Evolutionary conservation across 2,329 filamentous ascomycete species (phyloP).

Genomic region (Fusarium solani-melongenae): DNA sequence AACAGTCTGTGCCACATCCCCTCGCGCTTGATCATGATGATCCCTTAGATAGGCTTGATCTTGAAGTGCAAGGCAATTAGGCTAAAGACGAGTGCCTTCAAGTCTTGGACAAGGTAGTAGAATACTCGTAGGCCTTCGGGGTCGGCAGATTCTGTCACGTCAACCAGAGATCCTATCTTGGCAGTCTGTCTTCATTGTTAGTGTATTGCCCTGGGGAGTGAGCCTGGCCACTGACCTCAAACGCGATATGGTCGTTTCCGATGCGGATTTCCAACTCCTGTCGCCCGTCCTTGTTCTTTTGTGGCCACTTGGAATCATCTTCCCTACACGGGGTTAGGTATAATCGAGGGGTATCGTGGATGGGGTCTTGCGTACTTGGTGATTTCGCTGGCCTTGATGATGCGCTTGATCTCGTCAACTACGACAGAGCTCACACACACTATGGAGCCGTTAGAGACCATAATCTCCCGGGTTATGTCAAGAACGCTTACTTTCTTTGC

Average conservation of each 20-base stretch:
- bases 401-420: conserved; percentile 94
- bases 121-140: conserved; percentile 97
- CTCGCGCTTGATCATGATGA: neutral
- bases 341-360: neutral
- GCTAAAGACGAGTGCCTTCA: conserved; percentile 97
- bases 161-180: conserved; percentile 96
- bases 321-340: conserved; percentile 68
- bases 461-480: no score
- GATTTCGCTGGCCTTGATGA: conserved; percentile 97
- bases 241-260: conserved; percentile 96
- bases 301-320: conserved; percentile 98
- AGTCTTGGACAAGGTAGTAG: conserved; percentile 97
- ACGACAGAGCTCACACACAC: conserved; percentile 96
- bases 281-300: conserved; percentile 98
- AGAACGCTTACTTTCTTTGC: conserved; percentile 92
- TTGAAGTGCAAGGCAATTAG: conserved; percentile 98
- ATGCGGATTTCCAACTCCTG: conserved; percentile 96
- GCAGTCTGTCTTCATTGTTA: conserved; percentile 74
- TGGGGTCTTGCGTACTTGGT: conserved; percentile 75
- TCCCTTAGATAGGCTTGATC: conserved; percentile 77
- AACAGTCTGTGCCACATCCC: conserved; percentile 10
- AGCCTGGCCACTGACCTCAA: conserved; percentile 74
- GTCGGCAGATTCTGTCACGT: conserved; percentile 95
- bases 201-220: neutral
- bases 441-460: conserved; percentile 52